Evolutionary conservation across 116 monocot genomes (phyloP), one percentile per base, ranked within the genome.

Genomic region (Phalaenopsis hybrid): DNA sequence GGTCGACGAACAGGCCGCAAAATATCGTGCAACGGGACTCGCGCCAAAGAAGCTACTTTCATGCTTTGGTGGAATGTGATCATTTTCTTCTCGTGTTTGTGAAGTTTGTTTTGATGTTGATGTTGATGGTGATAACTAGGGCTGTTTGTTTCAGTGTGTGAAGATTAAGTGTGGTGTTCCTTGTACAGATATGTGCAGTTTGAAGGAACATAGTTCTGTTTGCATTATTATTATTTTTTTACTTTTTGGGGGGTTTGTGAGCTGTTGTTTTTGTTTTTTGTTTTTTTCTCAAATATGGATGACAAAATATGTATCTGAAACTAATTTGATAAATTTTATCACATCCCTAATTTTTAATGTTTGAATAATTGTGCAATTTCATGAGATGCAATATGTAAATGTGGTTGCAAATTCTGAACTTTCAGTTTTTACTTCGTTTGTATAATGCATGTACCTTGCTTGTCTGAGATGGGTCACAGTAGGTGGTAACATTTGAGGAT

Each of bases 1-100:
- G 80, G 90, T 81, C 0, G 92, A 92, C 76, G 92, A 92, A 46
- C 17, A 57, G 48, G 92, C 92, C 37, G 90, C 90, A 8, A 92
- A 92, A 70, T 90, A 90, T 44, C 90, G 92, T 11, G 79, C 85
- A 6, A 85, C 77, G 1, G 88, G 90, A 5, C 69, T 78, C 4
- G 55, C 81, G 17, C 90, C 92, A 4, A 87, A 86, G 81, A 88
- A 86, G 78, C 51, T 90, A 61, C 57, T 89, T 7, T 84, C 83
- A 10, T 88, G 86, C 74, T 80, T 91, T 25, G 17, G 28, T 21
- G 4, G 52, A 28, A 52, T 77, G 6, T 77, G 77, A 77, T 77
- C 9, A 31, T 52, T 49, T 28, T 31, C 45, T 31, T 13, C 5
- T 28, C 52, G 3, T 77, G 23, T 41, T 51, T 77, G 77, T 13